Conservation (phyloP, 495 filamentous ascomycete genomes). For the Penicillium roqueforti region DNA sequence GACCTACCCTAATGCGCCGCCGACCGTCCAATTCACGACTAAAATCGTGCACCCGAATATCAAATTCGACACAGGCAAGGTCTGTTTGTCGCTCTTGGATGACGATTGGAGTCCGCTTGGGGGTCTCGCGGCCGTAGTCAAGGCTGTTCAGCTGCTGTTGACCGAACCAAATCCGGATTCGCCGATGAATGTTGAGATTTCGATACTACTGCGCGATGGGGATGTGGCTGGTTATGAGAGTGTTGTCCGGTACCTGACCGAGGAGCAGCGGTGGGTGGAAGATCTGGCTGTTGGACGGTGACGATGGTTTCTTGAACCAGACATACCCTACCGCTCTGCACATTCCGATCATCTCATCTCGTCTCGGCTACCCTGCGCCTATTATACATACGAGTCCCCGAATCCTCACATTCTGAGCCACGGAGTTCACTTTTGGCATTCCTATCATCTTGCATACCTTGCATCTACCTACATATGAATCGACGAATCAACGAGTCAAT, state of each 20-base stretch:
- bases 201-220: constrained; percentile 67
- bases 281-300: constrained; percentile 8
- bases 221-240: constrained; percentile 74
- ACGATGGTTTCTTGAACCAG: constrained; percentile 6
- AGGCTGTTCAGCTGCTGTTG: constrained; percentile 73
- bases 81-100: constrained; percentile 54
- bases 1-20: constrained; percentile 74
- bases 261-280: constrained; percentile 44
- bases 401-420: no score
- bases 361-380: constrained; percentile 5
- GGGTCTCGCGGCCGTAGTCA: constrained; percentile 58
- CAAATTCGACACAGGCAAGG: constrained; percentile 74
- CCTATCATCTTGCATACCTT: constrained; percentile 13
- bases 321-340: constrained; percentile 21
- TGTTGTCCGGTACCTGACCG: constrained; percentile 76
- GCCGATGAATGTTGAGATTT: constrained; percentile 87
- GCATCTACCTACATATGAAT: neutral
- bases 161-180: constrained; percentile 72
- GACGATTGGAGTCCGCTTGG: no score
- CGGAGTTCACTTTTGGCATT: no score
- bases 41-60: constrained; percentile 86
- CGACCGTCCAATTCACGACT: constrained; percentile 72
- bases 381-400: neutral
- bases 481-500: neutral
- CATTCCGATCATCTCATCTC: constrained; percentile 18